Base-by-base conservation (phyloP, 2,329 filamentous ascomycete genomes). In the Uncinocarpus reesii region DNA sequence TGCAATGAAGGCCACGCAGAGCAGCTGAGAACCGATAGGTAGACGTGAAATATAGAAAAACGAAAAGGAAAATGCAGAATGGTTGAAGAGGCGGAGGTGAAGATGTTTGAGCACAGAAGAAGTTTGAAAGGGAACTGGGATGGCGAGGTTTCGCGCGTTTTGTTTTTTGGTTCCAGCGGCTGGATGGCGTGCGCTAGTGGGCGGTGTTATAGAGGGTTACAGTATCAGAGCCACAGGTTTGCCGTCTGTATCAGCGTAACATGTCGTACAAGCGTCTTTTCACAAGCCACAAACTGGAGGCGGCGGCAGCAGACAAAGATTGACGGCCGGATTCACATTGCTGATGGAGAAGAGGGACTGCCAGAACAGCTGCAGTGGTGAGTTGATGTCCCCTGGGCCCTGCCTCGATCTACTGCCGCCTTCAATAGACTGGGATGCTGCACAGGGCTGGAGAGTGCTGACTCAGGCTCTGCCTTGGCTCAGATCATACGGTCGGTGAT, bases 21-120 rank as follows among this genome's bases (percentile, higher is more conserved):
- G 26, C n/a, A 23, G 35, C 46, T 43, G 20, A 16, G 32, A 29
- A 29, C 46, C 28, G 34, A 35, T 21, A 23, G 16, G 23, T 18
- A 16, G 36, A 34, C 24, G 36, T 32, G 4, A 42, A 32, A 31
- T 4, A 24, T n/a, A 56, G 53, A 56, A 58, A 54, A n/a, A 36
- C 21, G 38, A 21, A 36, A 46, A 43, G 21, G 24, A 43, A 36
- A 48, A 51, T 29, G 42, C 42, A 53, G 46, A 52, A 48, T 48
- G 49, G 51, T 37, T 23, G 41, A 50, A 41, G 52, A 54, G 50
- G 51, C 55, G 53, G 44, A 52, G 49, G 47, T 51, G 50, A 55
- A 54, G 49, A 54, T 42, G 49, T 21, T 38, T 42, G 43, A 35
- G 28, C 34, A 35, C 21, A 35, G 42, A 44, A 34, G 42, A 45